Base-by-base conservation (phyloP, 768 basidiomycete species). In the Rhizopogon vinicolor region DNA sequence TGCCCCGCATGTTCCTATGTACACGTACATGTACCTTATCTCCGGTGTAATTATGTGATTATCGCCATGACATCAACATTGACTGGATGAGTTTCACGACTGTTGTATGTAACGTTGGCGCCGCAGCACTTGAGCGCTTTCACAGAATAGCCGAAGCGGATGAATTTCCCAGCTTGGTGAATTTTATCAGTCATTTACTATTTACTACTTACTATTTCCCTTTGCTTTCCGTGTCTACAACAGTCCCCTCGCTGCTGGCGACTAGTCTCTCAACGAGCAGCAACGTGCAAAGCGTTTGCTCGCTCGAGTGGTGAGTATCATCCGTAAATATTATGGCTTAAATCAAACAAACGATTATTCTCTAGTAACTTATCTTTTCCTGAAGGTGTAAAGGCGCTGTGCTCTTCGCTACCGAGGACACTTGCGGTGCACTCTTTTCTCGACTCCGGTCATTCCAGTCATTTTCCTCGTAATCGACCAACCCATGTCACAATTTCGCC, bases 321-420 rank as follows among this genome's bases (percentile, higher is more conserved):
- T 49, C 33, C 19, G 31, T 33, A 33, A 33, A 33, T 33, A 16
- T 10, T 37, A 25, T 16, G 19, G 35, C 16, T 22, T 37, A 16
- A 35, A 18, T 8, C 19, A 33, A 31, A 31, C 31, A 25, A 14
- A n/a, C 40, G 2, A 41, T n/a, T 7, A 7, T 16, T 37, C 16
- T 19, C 2, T 1, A 49, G 48, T 35, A 33, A 49, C 14, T 35
- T 19, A 10, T 35, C 33, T 19, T 49, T 16, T 14, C 35, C 35
- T 22, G 12, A 37, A 13, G 13, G 12, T 37, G 13, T 13, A 29
- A 22, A 37, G 29, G 33, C 51, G 44, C 48, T 43, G 25, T 16
- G 39, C 33, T 48, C 45, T 65, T 60, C 63, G 63, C 60, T 65
- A 63, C 58, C 57, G 63, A 62, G 61, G 57, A 22, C n/a, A 39